Evolutionary conservation across 2,329 filamentous ascomycete genomes (phyloP).

Genomic region (Plenodomus lindquistii): DNA sequence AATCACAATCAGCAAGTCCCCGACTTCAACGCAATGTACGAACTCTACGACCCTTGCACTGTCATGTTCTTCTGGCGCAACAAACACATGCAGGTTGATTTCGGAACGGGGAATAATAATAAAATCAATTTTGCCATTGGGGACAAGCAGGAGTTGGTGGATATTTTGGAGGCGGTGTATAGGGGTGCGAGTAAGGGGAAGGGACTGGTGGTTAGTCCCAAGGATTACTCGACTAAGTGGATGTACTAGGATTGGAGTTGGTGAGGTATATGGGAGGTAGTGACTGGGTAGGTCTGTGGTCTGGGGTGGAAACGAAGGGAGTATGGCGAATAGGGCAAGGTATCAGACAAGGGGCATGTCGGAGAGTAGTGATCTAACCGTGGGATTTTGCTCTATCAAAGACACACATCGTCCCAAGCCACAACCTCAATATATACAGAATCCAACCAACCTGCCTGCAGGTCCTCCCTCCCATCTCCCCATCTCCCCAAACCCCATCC

Average conservation of each 20-base stretch:
- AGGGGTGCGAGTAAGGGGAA: slow-evolving; percentile 93
- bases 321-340: neutral
- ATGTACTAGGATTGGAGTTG: slow-evolving; percentile 36
- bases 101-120: slow-evolving; percentile 90
- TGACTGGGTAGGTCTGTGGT: neutral
- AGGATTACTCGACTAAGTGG: slow-evolving; percentile 73
- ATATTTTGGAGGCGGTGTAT: slow-evolving; percentile 97
- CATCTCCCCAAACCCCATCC: neutral
- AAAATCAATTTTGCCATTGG: slow-evolving; percentile 92
- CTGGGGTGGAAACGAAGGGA: no score
- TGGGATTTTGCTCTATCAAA: neutral
- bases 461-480: no score
- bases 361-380: neutral
- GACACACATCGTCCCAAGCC: neutral
- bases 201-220: slow-evolving; percentile 91
- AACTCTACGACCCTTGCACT: slow-evolving; percentile 83
- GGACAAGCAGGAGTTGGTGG: slow-evolving; percentile 95
- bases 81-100: slow-evolving; percentile 30
- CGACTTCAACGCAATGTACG: slow-evolving; percentile 93
- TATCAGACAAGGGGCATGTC: no score
- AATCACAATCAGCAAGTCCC: slow-evolving; percentile 61
- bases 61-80: slow-evolving; percentile 90
- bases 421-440: neutral
- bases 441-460: neutral
- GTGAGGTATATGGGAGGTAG: neutral